These are phyloP conservation scores for Cercospora sp. DNA, from an alignment of 2,329 filamentous ascomycete genomes.

Conservation along the genomic window DNA sequence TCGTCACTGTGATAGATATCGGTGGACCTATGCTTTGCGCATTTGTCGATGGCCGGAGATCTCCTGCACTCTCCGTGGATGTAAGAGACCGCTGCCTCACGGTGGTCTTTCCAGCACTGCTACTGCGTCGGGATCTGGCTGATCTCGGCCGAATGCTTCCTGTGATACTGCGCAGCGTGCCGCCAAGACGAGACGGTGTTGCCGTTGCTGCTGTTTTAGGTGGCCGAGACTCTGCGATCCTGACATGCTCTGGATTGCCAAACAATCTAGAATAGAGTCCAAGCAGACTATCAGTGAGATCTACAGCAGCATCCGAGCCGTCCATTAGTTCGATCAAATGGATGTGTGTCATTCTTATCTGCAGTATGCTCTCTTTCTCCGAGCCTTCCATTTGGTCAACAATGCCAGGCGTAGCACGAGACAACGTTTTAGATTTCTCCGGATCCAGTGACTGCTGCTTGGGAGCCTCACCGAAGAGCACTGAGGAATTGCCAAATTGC, in stretches of 20 bases:
- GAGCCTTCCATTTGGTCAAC: slow-evolving; percentile 79
- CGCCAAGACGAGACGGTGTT: slow-evolving; percentile 33
- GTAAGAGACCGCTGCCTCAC: slow-evolving; percentile 22
- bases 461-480: slow-evolving; percentile 67
- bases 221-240: slow-evolving; percentile 38
- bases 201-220: slow-evolving; percentile 49
- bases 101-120: slow-evolving; percentile 47
- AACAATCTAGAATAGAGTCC: slow-evolving; percentile 81
- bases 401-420: slow-evolving; percentile 48
- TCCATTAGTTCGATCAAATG: slow-evolving; percentile 80
- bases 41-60: slow-evolving; percentile 24
- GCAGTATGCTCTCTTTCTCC: slow-evolving; percentile 84
- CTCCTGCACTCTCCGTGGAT: slow-evolving; percentile 26
- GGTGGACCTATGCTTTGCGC: slow-evolving; percentile 42
- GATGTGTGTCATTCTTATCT: slow-evolving; percentile 94
- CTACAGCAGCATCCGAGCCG: slow-evolving; percentile 81
- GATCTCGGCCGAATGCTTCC: slow-evolving; percentile 65
- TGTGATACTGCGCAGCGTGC: slow-evolving; percentile 54
- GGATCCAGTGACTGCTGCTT: slow-evolving; percentile 34
- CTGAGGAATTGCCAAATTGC: slow-evolving; percentile 72
- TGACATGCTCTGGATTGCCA: slow-evolving; percentile 56
- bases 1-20: slow-evolving; percentile 76
- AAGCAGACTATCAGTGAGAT: slow-evolving; percentile 81
- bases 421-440: slow-evolving; percentile 20
- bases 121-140: slow-evolving; percentile 36